A percentile compares a stretch with the other conserved stretches of the same genome.
phyloP scores from a whole-genome alignment of 352 stramenopile species.

The Phytopythium vexans region DNA sequence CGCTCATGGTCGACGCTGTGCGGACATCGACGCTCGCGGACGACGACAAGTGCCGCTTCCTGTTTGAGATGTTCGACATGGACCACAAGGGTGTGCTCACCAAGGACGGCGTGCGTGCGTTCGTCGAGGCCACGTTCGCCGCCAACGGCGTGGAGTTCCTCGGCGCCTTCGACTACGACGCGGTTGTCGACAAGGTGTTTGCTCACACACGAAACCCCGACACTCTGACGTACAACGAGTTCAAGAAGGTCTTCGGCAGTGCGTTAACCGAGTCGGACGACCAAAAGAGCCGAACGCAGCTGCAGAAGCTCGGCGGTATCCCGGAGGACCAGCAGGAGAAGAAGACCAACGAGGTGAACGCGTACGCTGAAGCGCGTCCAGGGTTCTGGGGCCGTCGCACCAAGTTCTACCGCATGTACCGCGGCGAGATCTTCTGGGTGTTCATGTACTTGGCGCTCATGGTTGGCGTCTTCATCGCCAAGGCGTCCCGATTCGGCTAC shows the following conservation, averaged over 20 bases:
- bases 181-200: slow-evolving; percentile 54
- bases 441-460: slow-evolving; percentile 39
- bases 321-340: too few relatives aligned
- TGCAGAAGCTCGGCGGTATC: slow-evolving; percentile 3
- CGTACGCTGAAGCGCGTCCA: neutral
- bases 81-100: slow-evolving; percentile 40
- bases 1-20: slow-evolving; percentile 56
- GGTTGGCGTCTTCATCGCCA: slow-evolving; percentile 41
- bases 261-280: slow-evolving; percentile 25
- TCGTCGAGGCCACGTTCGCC: slow-evolving; percentile 55
- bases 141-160: slow-evolving; percentile 54
- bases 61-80: slow-evolving; percentile 69
- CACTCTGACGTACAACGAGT: slow-evolving; percentile 57
- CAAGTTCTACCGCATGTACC: slow-evolving; percentile 43
- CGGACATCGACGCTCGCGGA: slow-evolving; percentile 40
- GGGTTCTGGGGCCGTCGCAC: slow-evolving; percentile 19
- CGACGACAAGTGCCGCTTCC: slow-evolving; percentile 54
- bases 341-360: slow-evolving; percentile 13
- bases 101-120: slow-evolving; percentile 43
- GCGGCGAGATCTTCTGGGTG: slow-evolving; percentile 49
- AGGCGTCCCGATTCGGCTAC: slow-evolving; percentile 27
- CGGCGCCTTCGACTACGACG: slow-evolving; percentile 42
- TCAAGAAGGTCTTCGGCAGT: slow-evolving; percentile 36
- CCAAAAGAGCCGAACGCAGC: slow-evolving; percentile 11
- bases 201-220: slow-evolving; percentile 28